Percentiles rank a stretch among this genome's conserved stretches.
Evolutionary conservation across 1,139 yeast genomes (phyloP).

Genomic region (Lodderomyces theae): DNA sequence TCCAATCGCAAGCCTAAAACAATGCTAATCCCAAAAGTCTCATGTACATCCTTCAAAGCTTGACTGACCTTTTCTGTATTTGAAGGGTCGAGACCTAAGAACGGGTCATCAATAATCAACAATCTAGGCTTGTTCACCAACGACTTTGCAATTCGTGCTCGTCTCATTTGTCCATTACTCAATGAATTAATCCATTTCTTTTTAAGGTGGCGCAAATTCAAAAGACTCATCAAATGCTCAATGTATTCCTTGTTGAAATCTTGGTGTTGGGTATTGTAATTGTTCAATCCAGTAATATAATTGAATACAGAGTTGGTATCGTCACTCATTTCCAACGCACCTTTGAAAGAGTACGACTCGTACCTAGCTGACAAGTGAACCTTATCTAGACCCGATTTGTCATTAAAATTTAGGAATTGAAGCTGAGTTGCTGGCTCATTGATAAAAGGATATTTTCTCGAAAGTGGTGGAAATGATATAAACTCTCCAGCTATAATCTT

Average conservation of each 20-base stretch:
- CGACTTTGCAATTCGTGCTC: slow-evolving; percentile 82
- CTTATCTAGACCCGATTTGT: slow-evolving; percentile 51
- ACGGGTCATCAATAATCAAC: slow-evolving; percentile 84
- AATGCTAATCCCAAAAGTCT: slow-evolving; percentile 32
- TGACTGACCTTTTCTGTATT: slow-evolving; percentile 62
- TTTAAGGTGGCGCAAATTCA: slow-evolving; percentile 56
- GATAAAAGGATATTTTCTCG: slow-evolving; percentile 55
- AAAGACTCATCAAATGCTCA: slow-evolving; percentile 40
- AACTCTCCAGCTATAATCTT: slow-evolving; percentile 35
- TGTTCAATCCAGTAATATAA: slow-evolving; percentile 50
- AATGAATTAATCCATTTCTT: slow-evolving; percentile 81
- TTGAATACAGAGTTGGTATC: slow-evolving; percentile 72
- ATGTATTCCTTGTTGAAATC: slow-evolving; percentile 25
- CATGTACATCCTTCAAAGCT: slow-evolving; percentile 27
- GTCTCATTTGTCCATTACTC: slow-evolving; percentile 89
- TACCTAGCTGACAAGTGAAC: slow-evolving; percentile 87
- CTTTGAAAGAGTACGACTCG: slow-evolving; percentile 69
- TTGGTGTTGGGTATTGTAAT: slow-evolving; percentile 39
- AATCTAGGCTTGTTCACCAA: slow-evolving; percentile 63
- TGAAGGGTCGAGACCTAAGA: slow-evolving; percentile 80
- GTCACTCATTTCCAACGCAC: slow-evolving; percentile 52
- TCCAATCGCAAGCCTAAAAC: slow-evolving; percentile 75
- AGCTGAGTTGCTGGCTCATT: slow-evolving; percentile 25
- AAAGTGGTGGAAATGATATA: slow-evolving; percentile 50
- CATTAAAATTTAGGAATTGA: slow-evolving; percentile 59